Percentiles rank a stretch among this genome's conserved stretches.
These are phyloP conservation scores for Populus davidiana DNA, from an alignment of 345 rosid genomes.

Conservation along the genomic window DNA sequence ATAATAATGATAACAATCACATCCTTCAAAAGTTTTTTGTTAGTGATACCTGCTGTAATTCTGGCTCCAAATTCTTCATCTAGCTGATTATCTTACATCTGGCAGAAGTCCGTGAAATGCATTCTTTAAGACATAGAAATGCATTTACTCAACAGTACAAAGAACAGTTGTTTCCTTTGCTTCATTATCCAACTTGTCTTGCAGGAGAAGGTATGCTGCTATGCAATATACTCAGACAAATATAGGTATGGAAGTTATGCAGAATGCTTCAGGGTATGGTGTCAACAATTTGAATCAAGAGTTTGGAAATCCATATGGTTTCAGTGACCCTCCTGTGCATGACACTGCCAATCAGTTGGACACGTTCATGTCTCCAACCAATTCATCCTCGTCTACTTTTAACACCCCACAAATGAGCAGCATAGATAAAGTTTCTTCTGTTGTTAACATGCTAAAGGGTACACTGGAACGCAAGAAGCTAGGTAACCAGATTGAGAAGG, in stretches of 20 bases:
- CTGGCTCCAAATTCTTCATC: background rate
- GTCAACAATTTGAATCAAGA: constrained; percentile 39
- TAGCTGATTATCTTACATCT: background rate
- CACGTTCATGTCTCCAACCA: constrained; percentile 47
- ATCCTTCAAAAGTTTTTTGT: background rate
- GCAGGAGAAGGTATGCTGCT: constrained; percentile 68
- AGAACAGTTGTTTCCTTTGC: background rate
- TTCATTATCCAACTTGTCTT: constrained; percentile 1
- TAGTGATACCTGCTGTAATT: background rate
- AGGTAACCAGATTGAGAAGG: constrained; percentile 40
- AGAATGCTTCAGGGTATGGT: constrained; percentile 26
- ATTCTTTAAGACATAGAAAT: background rate
- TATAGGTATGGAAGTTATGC: constrained; percentile 36
- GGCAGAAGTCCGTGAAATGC: background rate
- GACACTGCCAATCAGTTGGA: constrained; percentile 42
- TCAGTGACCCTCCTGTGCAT: constrained; percentile 24
- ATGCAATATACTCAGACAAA: constrained; percentile 49
- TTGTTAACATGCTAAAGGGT: constrained; percentile 70
- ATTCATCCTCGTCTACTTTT: constrained; percentile 54
- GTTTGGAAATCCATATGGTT: constrained; percentile 33
- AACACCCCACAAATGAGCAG: constrained; percentile 34
- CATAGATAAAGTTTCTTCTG: constrained; percentile 52
- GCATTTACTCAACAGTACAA: background rate
- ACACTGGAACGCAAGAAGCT: constrained; percentile 58
- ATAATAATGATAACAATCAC: background rate